These are phyloP conservation scores for Truncatella angustata DNA, from an alignment of 2,329 filamentous ascomycete species.

Conservation along the genomic window DNA sequence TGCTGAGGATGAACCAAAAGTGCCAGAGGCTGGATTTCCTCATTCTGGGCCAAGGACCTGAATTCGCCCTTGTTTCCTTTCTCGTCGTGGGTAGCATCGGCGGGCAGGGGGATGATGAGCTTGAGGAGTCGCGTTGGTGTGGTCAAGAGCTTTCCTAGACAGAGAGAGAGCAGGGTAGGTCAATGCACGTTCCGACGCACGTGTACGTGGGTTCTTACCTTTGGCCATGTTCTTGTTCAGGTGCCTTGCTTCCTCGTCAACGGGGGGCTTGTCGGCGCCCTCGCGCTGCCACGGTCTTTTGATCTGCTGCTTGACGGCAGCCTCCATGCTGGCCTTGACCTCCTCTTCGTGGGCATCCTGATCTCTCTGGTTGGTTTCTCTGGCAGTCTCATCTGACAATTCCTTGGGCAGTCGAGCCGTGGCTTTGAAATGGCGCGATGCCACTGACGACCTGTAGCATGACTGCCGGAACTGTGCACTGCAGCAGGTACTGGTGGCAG, in stretches of 20 bases:
- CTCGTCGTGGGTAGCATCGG: constrained; percentile 53
- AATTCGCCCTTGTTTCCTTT: constrained; percentile 38
- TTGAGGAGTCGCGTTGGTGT: constrained; percentile 71
- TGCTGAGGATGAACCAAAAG: constrained; percentile 87
- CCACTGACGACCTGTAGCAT: background rate
- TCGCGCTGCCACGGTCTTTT: constrained; percentile 63
- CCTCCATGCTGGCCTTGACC: constrained; percentile 28
- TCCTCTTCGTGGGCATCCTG: constrained; percentile 29
- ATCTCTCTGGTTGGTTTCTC: constrained; percentile 25
- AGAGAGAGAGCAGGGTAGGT: no score
- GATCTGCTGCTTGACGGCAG: constrained; percentile 52
- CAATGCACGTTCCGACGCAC: background rate
- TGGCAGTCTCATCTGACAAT: constrained; percentile 19
- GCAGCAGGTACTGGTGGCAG: background rate
- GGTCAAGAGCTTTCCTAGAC: constrained; percentile 65
- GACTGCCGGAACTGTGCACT: background rate
- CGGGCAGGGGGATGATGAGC: constrained; percentile 63
- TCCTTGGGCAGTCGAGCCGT: constrained; percentile 14
- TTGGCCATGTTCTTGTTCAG: constrained; percentile 57
- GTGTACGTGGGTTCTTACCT: constrained; percentile 37
- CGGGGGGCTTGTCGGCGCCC: constrained; percentile 57
- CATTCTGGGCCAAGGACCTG: constrained; percentile 46
- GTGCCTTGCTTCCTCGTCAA: constrained; percentile 43
- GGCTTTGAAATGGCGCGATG: constrained; percentile 15
- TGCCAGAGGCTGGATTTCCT: constrained; percentile 79